A percentile compares a stretch with the other conserved stretches of the same genome.
These are phyloP conservation scores for Alternaria atra DNA, from an alignment of 2,329 filamentous ascomycete genomes.

Conservation along the genomic window DNA sequence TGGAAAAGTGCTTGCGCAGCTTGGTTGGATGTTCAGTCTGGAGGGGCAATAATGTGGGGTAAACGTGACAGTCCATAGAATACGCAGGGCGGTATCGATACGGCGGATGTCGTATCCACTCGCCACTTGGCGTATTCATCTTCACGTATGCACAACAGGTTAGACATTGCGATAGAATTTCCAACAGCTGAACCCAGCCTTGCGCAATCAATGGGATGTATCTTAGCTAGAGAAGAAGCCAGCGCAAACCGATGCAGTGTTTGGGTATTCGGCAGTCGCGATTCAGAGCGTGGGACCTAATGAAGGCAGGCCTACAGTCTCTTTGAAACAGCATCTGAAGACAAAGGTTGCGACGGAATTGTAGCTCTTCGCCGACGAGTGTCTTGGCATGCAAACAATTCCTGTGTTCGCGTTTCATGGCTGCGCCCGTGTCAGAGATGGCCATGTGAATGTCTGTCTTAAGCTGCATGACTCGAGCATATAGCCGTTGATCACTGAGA, in stretches of 20 bases:
- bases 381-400: not conserved
- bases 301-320: not conserved
- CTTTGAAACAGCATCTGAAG: not conserved
- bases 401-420: not conserved
- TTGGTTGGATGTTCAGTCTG: constrained; percentile 2
- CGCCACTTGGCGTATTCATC: not conserved
- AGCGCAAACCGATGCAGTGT: not conserved
- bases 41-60: constrained; percentile 15
- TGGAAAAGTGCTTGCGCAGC: not conserved
- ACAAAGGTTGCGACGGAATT: not conserved
- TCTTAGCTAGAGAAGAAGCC: not conserved
- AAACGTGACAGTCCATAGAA: not conserved
- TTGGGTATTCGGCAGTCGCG: not conserved
- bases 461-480: constrained; percentile 5
- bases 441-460: not conserved
- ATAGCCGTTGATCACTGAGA: not conserved
- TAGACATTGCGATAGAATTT: not conserved
- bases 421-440: not conserved
- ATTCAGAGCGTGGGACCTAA: not conserved
- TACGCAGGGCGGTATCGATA: not conserved
- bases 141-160: not conserved
- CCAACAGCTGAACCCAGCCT: not conserved
- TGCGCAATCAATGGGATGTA: not conserved
- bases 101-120: not conserved
- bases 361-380: not conserved